Base-by-base conservation (phyloP, 1,284 basidiomycete species). In the Takashimella tepidaria region DNA sequence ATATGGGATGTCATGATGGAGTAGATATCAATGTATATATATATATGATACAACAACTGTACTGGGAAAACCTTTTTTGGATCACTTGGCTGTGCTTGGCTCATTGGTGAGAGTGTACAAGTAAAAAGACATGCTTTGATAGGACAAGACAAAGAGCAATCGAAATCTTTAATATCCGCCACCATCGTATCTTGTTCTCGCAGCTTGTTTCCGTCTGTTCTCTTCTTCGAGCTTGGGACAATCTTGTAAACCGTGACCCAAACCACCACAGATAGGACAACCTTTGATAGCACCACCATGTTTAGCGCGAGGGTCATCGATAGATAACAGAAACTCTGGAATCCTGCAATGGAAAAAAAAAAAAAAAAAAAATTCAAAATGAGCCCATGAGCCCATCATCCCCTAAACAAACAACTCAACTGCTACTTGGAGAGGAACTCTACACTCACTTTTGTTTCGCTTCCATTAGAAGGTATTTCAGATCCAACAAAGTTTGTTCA, bases 181-280 rank as follows among this genome's bases (percentile, higher is more conserved):
- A 55, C 82, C 85, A 51, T 86, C 82, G 25, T 79, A 79, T 37
- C 81, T 56, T 31, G 59, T 51, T 23, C 59, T 59, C 5, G 67
- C 64, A 27, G 70, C 70, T 37, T 68, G 63, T 45, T 68, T 85
- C 63, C 95, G 78, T 52, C 92, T 79, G 70, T 95, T 91, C 1
- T 86, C 83, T 62, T 98, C 95, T 75, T 98, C 95, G 56, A 97
- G 78, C 75, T 98, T 99, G 16, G 96, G 96, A 69, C 96, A 98
- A 67, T 93, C 92, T 8, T 86, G 84, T 53, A 98, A 88, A 22
- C 83, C 85, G 68, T 99, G 96, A 24, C 95, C 95, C 49, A 99
- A 83, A 68, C 92, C 96, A 70, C 96, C 96, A 78, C 96, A 99
- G 31, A 98, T 88, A 1, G 92, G 87, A 77, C 96, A 98, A 19